phyloP scores from a whole-genome alignment of 345 rosid species.

The Euclidium syriacum region DNA sequence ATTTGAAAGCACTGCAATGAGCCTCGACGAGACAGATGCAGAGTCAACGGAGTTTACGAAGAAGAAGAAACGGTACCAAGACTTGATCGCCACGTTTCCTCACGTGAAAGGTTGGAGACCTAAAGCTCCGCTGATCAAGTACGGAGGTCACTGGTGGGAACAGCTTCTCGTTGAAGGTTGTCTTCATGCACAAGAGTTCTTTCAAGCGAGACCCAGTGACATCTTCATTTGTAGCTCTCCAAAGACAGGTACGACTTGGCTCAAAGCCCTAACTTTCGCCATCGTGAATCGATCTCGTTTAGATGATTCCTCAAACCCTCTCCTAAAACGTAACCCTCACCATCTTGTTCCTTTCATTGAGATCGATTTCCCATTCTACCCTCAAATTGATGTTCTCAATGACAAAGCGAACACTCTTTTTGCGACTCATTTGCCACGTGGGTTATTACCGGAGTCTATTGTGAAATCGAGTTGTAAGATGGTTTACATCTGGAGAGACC shows the following conservation, averaged over 20 bases:
- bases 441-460: not conserved
- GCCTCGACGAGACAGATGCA: not conserved
- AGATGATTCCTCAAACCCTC: not conserved
- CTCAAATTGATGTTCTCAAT: not conserved
- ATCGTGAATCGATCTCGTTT: not conserved
- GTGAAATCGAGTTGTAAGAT: not conserved
- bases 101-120: not conserved
- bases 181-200: not conserved
- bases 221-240: constrained; percentile 3
- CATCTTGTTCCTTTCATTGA: constrained; percentile 7
- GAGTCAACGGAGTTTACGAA: not conserved
- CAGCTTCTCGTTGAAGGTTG: not conserved
- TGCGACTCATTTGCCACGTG: not conserved
- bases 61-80: not conserved
- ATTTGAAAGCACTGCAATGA: not conserved
- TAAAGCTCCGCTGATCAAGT: too few species aligned
- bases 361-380: not conserved
- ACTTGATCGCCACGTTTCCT: not conserved
- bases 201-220: not conserved
- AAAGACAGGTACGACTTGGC: constrained; percentile 18
- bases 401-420: not conserved
- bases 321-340: not conserved
- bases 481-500: too few species aligned
- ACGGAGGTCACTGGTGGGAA: not conserved
- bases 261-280: constrained; percentile 7